Conservation (phyloP, 306 rosid genomes). For the Lagenaria siceraria region DNA sequence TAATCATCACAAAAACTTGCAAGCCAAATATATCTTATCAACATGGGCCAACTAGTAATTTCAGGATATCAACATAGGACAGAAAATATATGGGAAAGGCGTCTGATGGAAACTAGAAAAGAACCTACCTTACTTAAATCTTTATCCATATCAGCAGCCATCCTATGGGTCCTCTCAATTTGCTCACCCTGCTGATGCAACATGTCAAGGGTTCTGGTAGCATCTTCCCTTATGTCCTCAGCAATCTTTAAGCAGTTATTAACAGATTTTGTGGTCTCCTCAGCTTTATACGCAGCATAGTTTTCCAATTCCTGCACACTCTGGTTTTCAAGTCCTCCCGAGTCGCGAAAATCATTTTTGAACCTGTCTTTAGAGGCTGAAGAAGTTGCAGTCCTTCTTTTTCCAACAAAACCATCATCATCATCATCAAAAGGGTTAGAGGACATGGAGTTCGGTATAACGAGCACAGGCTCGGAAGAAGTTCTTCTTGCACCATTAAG, state of each 20-base stretch:
- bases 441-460: conserved; percentile 31
- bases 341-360: conserved; percentile 33
- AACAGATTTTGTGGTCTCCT: conserved; percentile 67
- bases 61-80: not conserved
- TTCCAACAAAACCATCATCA: conserved; percentile 20
- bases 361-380: conserved; percentile 23
- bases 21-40: not conserved
- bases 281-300: conserved; percentile 59
- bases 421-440: conserved; percentile 32
- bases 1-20: not conserved
- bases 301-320: conserved; percentile 67
- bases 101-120: not conserved
- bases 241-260: conserved; percentile 73
- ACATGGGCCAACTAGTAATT: not conserved
- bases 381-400: conserved; percentile 29
- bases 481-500: conserved; percentile 41
- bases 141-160: conserved; percentile 67
- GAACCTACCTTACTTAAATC: conserved; percentile 63
- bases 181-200: conserved; percentile 93
- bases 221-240: conserved; percentile 66
- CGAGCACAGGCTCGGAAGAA: conserved; percentile 43
- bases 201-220: conserved; percentile 73
- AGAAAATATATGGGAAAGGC: not conserved
- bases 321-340: conserved; percentile 64
- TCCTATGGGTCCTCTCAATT: conserved; percentile 69